Evolutionary conservation across 345 rosid species (phyloP).

Genomic region (Eucalyptus erythrocorys): DNA sequence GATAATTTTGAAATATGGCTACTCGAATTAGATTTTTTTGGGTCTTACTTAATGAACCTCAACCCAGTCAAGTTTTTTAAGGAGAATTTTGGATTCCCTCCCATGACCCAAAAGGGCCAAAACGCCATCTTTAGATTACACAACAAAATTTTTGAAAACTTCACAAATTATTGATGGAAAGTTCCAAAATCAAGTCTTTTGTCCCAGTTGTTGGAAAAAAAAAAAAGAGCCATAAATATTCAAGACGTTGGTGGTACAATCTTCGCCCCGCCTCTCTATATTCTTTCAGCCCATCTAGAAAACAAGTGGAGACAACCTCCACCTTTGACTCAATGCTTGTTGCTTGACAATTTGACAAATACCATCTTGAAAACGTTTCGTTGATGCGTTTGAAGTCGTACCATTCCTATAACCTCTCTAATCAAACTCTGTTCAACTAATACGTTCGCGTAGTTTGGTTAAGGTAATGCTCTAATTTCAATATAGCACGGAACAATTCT

Average conservation of each 20-base stretch:
- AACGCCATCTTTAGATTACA: background rate
- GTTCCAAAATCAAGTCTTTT: background rate
- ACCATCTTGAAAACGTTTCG: background rate
- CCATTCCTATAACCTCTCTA: background rate
- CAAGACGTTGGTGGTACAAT: background rate
- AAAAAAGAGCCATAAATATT: background rate
- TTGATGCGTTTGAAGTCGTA: background rate
- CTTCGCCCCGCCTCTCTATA: background rate
- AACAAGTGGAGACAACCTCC: background rate
- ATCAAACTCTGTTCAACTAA: background rate
- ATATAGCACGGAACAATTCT: rapidly evolving
- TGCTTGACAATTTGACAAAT: background rate
- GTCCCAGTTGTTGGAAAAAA: background rate
- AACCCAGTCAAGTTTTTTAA: background rate
- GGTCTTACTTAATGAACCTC: background rate
- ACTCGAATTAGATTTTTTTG: background rate
- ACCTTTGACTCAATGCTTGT: background rate
- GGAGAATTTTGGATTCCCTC: background rate
- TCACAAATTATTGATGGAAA: background rate
- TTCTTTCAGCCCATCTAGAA: background rate
- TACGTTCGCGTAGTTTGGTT: background rate
- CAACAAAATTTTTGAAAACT: background rate
- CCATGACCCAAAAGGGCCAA: background rate
- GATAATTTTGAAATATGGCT: background rate
- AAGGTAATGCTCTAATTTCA: background rate